phyloP scores from a whole-genome alignment of 2,329 filamentous ascomycete species.

The Penicillium crustosum region DNA sequence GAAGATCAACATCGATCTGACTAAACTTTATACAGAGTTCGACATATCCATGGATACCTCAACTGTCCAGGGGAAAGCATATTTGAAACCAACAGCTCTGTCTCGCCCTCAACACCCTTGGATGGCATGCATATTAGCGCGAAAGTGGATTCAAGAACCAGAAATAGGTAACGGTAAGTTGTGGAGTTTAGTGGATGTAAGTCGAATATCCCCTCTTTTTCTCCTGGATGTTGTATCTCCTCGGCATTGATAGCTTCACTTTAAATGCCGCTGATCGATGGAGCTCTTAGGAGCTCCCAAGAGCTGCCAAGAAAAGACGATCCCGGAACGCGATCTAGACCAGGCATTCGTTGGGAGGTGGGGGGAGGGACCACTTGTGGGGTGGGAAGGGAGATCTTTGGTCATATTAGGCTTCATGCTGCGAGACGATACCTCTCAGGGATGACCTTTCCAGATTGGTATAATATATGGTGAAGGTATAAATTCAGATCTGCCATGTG shows the following conservation, averaged over 20 bases:
- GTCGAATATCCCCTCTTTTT: neutral
- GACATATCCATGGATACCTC: neutral
- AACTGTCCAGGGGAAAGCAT: neutral
- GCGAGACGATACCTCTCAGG: neutral
- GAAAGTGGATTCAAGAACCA: neutral
- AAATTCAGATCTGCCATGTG: constrained; percentile 1
- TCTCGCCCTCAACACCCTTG: neutral
- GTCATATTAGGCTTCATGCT: neutral
- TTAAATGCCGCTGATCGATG: neutral
- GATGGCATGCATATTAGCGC: neutral
- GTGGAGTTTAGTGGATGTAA: neutral
- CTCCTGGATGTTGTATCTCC: neutral
- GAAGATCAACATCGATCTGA: neutral
- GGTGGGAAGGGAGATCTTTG: neutral
- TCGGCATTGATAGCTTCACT: neutral
- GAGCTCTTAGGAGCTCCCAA: neutral
- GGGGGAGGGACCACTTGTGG: neutral
- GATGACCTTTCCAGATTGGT: neutral
- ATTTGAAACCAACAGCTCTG: neutral
- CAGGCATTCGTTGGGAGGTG: neutral
- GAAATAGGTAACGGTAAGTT: neutral
- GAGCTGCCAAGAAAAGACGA: neutral
- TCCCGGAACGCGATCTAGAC: constrained; percentile 2
- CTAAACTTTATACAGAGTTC: neutral
- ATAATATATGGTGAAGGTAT: neutral